Conservation (phyloP, 805 yeast species). For the Komagataella populi region DNA sequence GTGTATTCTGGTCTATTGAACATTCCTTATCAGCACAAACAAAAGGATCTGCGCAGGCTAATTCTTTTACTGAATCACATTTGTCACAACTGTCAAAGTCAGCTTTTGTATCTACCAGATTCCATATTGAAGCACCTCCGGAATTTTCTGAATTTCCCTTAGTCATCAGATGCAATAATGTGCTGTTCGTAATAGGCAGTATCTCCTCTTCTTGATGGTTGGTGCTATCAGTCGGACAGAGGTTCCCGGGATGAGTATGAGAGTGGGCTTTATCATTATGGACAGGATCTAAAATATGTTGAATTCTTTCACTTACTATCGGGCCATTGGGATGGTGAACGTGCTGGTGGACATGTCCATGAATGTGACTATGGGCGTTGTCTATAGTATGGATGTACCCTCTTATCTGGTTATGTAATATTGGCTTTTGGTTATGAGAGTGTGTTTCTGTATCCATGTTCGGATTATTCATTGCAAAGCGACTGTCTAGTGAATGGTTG, state of each 20-base stretch:
- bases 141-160: background rate
- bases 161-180: background rate
- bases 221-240: background rate
- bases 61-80: background rate
- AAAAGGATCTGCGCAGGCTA: background rate
- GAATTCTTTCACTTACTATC: background rate
- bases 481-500: background rate
- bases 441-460: background rate
- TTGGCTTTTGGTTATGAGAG: background rate
- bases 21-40: background rate
- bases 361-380: constrained; percentile 5
- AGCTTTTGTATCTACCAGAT: background rate
- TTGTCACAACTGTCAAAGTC: background rate
- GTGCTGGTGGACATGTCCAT: constrained; percentile 6
- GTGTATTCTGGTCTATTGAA: background rate
- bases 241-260: background rate
- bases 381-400: constrained; percentile 2
- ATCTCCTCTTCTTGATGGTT: background rate
- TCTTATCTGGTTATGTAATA: background rate
- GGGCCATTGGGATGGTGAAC: background rate
- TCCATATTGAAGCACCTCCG: background rate
- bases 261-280: background rate
- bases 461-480: background rate
- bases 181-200: background rate
- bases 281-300: background rate